Evolutionary conservation across 495 filamentous ascomycete species (phyloP).

Genomic region (Neurospora pannonica): DNA sequence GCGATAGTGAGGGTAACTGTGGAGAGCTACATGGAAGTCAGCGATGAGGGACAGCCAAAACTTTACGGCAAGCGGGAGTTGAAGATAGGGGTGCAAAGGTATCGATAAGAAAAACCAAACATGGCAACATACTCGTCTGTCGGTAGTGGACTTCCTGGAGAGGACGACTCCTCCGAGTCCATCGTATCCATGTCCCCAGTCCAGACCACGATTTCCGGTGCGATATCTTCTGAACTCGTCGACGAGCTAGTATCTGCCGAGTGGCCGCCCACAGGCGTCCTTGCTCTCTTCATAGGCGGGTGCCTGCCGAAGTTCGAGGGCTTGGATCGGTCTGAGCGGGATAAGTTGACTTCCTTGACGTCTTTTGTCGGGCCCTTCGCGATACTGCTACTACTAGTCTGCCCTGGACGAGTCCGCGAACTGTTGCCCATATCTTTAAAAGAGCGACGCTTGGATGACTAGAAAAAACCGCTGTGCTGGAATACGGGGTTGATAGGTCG

Average conservation of each 20-base stretch:
- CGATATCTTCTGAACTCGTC: slow-evolving; percentile 18
- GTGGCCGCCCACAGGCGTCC: slow-evolving; percentile 3
- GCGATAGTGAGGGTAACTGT: not conserved
- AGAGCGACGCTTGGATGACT: not conserved
- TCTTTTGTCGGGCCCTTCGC: slow-evolving; percentile 13
- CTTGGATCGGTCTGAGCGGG: slow-evolving; percentile 11
- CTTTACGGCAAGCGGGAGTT: not conserved
- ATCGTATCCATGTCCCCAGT: slow-evolving; percentile 25
- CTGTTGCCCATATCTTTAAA: slow-evolving; percentile 18
- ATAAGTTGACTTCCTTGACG: slow-evolving; percentile 11
- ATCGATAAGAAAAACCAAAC: not conserved
- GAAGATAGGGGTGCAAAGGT: not conserved
- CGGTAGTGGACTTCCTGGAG: not conserved
- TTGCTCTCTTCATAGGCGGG: not conserved
- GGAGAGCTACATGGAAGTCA: not conserved
- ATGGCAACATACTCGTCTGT: not conserved
- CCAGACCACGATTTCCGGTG: slow-evolving; percentile 30
- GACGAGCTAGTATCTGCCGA: slow-evolving; percentile 1
- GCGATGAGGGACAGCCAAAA: not conserved
- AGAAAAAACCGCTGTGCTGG: not conserved
- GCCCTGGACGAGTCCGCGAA: slow-evolving; percentile 15
- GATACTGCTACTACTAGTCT: slow-evolving; percentile 8
- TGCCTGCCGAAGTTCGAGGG: slow-evolving; percentile 8
- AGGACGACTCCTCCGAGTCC: slow-evolving; percentile 10
- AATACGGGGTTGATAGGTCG: slow-evolving; percentile 1